Evolutionary conservation across 2,329 filamentous ascomycete genomes (phyloP).

Genomic region (Iodosphaeria phyllophila): DNA sequence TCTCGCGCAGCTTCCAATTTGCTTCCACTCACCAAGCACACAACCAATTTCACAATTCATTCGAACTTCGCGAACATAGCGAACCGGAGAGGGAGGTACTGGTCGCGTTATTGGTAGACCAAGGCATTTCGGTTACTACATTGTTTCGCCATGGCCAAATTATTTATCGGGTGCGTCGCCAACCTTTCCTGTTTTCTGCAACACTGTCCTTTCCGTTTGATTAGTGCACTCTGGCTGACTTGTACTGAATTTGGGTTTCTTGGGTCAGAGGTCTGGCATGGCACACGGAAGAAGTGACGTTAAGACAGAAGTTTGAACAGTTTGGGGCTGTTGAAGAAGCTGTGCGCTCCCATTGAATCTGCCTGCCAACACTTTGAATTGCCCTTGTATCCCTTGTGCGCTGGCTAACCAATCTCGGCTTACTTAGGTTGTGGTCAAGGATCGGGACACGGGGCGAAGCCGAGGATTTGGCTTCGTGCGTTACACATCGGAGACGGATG

Average conservation of each 20-base stretch:
- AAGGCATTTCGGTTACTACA: background rate
- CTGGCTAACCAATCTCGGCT: conserved; percentile 5
- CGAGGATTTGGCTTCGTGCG: conserved; percentile 95
- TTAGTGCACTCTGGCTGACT: conserved; percentile 5
- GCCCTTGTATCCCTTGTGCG: no score
- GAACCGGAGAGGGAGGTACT: no score
- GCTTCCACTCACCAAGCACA: no score
- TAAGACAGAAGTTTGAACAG: conserved; percentile 82
- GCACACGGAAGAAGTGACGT: conserved; percentile 82
- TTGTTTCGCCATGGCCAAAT: conserved; percentile 56
- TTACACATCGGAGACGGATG: conserved; percentile 59
- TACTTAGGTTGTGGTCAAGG: conserved; percentile 81
- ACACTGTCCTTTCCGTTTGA: conserved; percentile 3
- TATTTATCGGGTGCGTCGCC: conserved; percentile 71
- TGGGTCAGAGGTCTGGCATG: conserved; percentile 72
- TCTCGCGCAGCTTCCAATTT: background rate
- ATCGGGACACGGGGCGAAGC: conserved; percentile 89
- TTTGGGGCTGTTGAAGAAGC: conserved; percentile 88
- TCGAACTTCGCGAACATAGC: no score
- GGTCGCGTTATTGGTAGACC: background rate
- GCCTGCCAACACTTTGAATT: background rate
- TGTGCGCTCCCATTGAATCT: conserved; percentile 39
- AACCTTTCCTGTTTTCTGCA: conserved; percentile 2
- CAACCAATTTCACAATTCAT: no score
- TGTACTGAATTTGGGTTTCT: conserved; percentile 3